Conservation (phyloP, 495 filamentous ascomycete species). For the Penicillium cosmopolitanum region DNA sequence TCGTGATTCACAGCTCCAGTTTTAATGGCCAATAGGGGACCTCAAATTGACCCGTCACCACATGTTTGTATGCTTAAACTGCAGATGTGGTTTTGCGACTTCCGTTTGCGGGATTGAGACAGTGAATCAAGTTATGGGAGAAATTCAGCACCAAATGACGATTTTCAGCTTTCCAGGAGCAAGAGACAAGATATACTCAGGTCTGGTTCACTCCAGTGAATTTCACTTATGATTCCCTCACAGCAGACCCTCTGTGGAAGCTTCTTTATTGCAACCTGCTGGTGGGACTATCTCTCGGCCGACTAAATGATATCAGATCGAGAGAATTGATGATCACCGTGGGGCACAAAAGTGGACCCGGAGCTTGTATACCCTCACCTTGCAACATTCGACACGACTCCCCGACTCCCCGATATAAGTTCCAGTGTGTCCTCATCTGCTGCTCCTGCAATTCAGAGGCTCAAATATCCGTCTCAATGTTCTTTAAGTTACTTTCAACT, state of each 20-base stretch:
- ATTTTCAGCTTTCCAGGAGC: too few species aligned
- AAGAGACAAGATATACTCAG: too few species aligned
- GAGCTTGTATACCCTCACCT: neutral
- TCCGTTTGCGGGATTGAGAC: too few species aligned
- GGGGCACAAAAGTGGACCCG: neutral
- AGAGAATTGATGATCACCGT: neutral
- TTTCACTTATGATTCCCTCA: too few species aligned
- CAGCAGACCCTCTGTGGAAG: too few species aligned
- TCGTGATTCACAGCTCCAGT: conserved; percentile 1
- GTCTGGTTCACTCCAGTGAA: too few species aligned
- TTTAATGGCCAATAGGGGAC: neutral
- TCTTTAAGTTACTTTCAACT: too few species aligned
- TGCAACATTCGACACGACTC: too few species aligned
- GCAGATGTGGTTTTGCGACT: too few species aligned
- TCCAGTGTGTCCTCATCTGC: too few species aligned
- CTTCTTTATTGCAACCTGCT: too few species aligned
- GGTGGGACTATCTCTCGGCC: neutral
- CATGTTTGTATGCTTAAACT: conserved; percentile 1
- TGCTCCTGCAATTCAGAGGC: neutral
- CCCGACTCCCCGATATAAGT: too few species aligned
- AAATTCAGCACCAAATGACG: neutral
- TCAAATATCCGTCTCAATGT: neutral
- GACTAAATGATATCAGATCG: neutral
- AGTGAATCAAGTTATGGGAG: neutral
- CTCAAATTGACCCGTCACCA: neutral